Conservation (phyloP, 805 yeast genomes). For the Saccharomycopsis sp. region DNA sequence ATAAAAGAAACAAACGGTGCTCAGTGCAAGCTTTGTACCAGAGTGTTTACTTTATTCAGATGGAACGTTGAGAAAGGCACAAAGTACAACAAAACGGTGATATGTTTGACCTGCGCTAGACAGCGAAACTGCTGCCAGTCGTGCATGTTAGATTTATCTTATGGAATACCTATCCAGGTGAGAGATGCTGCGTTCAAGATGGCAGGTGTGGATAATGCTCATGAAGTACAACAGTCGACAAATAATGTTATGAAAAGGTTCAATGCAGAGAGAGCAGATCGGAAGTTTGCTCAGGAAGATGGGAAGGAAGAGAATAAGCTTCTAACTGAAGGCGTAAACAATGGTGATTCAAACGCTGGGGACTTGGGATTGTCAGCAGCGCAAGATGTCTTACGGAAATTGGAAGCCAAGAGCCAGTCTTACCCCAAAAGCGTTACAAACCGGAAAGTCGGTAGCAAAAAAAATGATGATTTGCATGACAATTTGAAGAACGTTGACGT, state of each 20-base stretch:
- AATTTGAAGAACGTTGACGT: constrained; percentile 34
- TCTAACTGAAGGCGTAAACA: constrained; percentile 27
- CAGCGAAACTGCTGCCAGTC: constrained; percentile 79
- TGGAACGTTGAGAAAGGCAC: constrained; percentile 50
- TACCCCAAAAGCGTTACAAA: not conserved
- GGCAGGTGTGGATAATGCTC: constrained; percentile 41
- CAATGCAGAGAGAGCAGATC: constrained; percentile 42
- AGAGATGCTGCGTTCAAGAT: constrained; percentile 74
- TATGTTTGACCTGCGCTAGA: constrained; percentile 75
- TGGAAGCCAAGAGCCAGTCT: constrained; percentile 23
- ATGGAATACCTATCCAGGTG: constrained; percentile 68
- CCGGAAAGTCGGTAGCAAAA: not conserved
- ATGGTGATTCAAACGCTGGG: too few species aligned
- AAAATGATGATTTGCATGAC: constrained; percentile 16
- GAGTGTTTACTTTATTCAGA: constrained; percentile 73
- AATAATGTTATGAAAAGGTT: constrained; percentile 47
- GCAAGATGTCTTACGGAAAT: constrained; percentile 39
- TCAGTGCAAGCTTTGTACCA: constrained; percentile 78
- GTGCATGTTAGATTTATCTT: constrained; percentile 75
- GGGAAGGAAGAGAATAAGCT: constrained; percentile 10
- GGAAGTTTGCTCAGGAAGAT: constrained; percentile 18
- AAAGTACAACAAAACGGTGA: constrained; percentile 48
- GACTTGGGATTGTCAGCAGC: too few species aligned
- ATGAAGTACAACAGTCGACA: constrained; percentile 34
- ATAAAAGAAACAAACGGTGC: constrained; percentile 60